phyloP scores from a whole-genome alignment of 2,329 filamentous ascomycete species.

The Sarocladium strictum region DNA sequence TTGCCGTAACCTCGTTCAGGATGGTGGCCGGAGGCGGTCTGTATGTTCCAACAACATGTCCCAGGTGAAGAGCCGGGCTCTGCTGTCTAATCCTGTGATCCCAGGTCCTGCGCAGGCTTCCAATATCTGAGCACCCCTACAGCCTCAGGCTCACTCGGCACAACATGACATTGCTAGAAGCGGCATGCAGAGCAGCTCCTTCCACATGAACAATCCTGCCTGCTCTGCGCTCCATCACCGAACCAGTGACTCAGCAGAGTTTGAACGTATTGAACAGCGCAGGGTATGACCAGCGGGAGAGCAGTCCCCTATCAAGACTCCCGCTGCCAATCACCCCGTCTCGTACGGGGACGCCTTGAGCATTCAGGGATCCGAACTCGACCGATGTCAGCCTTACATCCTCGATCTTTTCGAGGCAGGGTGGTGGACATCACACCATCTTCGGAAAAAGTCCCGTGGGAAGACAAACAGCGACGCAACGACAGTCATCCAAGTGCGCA shows the following conservation, averaged over 20 bases:
- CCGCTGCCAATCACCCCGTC: conserved; percentile 32
- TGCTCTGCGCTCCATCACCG: neutral
- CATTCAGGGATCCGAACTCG: conserved; percentile 22
- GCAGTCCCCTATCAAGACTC: conserved; percentile 31
- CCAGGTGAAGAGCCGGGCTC: neutral
- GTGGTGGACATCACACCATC: conserved; percentile 22
- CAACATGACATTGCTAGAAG: neutral
- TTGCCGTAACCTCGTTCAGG: conserved; percentile 15
- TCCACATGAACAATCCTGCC: neutral
- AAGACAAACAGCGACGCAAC: neutral
- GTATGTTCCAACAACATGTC: neutral
- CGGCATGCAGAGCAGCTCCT: neutral
- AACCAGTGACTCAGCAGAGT: neutral
- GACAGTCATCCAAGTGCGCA: neutral
- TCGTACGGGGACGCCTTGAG: conserved; percentile 28
- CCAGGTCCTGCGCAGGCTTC: neutral
- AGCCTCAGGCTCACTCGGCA: neutral
- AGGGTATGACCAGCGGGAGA: conserved; percentile 26
- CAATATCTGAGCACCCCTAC: neutral
- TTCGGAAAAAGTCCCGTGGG: neutral
- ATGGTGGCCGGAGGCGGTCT: conserved; percentile 4
- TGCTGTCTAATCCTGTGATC: neutral
- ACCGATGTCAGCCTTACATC: conserved; percentile 38
- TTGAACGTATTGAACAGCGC: conserved; percentile 16
- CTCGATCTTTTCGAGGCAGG: conserved; percentile 33